Percentiles rank a stretch among this genome's conserved stretches.
Conservation (phyloP, 257 asterid genomes). For the Asclepias syriaca region DNA sequence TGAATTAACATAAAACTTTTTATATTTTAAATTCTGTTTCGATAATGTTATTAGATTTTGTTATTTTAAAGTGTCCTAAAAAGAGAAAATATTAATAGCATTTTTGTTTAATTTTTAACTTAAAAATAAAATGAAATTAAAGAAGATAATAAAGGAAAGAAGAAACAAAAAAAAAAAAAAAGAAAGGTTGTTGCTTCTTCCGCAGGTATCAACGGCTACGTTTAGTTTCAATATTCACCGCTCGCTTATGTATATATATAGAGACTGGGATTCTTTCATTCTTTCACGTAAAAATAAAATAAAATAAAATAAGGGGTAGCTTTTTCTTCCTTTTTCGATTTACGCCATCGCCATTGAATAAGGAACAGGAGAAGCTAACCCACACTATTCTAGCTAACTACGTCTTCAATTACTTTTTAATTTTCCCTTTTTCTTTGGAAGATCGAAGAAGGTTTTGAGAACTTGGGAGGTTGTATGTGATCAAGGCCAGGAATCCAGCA, state of each 20-base stretch:
- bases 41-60: no score
- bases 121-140: no score
- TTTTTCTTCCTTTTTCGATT: slow-evolving; percentile 2
- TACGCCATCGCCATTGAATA: background rate
- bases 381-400: background rate
- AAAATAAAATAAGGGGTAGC: background rate
- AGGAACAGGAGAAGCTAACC: background rate
- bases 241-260: background rate
- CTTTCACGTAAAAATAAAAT: background rate
- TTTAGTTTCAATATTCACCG: background rate
- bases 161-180: background rate
- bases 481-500: no score
- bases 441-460: background rate
- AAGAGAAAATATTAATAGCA: no score
- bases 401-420: background rate
- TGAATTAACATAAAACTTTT: no score
- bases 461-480: background rate
- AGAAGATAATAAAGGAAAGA: no score
- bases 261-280: background rate
- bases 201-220: slow-evolving; percentile 3
- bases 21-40: no score
- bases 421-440: background rate
- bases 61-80: no score
- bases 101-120: no score
- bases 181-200: background rate